A percentile compares a stretch with the other conserved stretches of the same genome.
These are phyloP conservation scores for Solanum pinnatisectum DNA, from an alignment of 257 asterid species.

Conservation along the genomic window DNA sequence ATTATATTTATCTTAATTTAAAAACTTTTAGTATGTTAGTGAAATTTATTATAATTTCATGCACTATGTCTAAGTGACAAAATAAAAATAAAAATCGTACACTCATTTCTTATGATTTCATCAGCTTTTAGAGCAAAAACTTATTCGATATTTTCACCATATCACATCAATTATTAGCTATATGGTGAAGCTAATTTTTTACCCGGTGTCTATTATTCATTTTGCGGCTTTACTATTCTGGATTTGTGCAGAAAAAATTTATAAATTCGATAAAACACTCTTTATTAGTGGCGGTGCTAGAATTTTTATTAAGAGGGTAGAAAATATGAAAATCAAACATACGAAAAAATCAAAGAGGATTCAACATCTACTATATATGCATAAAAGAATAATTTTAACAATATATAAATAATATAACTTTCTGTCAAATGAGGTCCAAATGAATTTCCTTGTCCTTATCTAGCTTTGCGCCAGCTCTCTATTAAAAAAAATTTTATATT, in stretches of 20 bases:
- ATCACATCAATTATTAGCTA: no score
- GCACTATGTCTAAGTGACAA: background rate
- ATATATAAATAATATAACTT: no score
- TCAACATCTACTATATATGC: no score
- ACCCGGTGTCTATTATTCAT: accelerated
- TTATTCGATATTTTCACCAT: background rate
- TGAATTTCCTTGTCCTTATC: no score
- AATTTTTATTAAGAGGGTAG: no score
- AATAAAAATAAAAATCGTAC: no score
- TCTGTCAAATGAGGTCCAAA: background rate
- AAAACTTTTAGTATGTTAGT: background rate
- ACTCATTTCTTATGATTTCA: background rate
- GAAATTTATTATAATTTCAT: background rate
- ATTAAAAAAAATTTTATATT: background rate
- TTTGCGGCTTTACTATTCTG: background rate
- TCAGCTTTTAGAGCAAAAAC: no score
- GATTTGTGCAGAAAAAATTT: accelerated
- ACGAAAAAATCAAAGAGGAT: accelerated
- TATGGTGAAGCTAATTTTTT: background rate
- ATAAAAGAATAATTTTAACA: no score
- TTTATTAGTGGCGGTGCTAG: background rate
- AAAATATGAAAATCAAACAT: no score
- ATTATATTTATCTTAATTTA: background rate
- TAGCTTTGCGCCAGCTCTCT: background rate
- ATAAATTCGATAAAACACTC: background rate